Evolutionary conservation across 2,329 filamentous ascomycete species (phyloP).

Genomic region (Paradendryphiella salina): DNA sequence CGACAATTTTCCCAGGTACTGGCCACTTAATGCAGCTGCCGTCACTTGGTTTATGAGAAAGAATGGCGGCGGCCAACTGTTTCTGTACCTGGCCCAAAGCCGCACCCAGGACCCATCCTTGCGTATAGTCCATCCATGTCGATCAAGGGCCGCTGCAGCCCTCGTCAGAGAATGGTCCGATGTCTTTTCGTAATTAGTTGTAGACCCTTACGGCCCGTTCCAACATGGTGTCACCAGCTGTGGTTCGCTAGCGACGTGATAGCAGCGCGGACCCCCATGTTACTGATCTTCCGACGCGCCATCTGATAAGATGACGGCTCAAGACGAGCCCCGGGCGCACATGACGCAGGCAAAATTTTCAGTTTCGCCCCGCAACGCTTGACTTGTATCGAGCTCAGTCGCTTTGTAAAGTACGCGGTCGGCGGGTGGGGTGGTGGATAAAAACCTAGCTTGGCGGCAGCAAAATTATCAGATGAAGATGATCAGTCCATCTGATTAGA

Average conservation of each 20-base stretch:
- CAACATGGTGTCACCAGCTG: slow-evolving; percentile 23
- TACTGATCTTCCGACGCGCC: slow-evolving; percentile 24
- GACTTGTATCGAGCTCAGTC: slow-evolving; percentile 12
- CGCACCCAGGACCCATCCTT: slow-evolving; percentile 22
- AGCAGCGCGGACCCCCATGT: slow-evolving; percentile 7
- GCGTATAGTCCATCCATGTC: slow-evolving; percentile 25
- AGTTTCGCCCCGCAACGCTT: slow-evolving; percentile 32
- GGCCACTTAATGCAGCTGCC: slow-evolving; percentile 1
- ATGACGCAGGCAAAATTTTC: slow-evolving; percentile 38
- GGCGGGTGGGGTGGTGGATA: slow-evolving; percentile 28
- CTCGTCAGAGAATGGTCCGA: slow-evolving; percentile 40
- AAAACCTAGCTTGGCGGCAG: slow-evolving; percentile 19
- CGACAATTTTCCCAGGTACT: not conserved
- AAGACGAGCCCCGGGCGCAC: slow-evolving; percentile 17
- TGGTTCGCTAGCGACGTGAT: slow-evolving; percentile 18
- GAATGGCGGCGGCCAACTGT: slow-evolving; percentile 25
- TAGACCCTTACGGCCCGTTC: slow-evolving; percentile 26
- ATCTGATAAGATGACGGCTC: slow-evolving; percentile 41
- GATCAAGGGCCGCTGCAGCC: slow-evolving; percentile 19
- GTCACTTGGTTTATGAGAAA: slow-evolving; percentile 13
- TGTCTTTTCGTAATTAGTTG: slow-evolving; percentile 19
- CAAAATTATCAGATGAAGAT: slow-evolving; percentile 36
- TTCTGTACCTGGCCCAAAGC: slow-evolving; percentile 24
- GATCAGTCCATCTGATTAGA: slow-evolving; percentile 21
- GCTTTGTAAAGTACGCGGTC: slow-evolving; percentile 11